Evolutionary conservation across 805 yeast species (phyloP).

Genomic region (Myxozyma udenii): DNA sequence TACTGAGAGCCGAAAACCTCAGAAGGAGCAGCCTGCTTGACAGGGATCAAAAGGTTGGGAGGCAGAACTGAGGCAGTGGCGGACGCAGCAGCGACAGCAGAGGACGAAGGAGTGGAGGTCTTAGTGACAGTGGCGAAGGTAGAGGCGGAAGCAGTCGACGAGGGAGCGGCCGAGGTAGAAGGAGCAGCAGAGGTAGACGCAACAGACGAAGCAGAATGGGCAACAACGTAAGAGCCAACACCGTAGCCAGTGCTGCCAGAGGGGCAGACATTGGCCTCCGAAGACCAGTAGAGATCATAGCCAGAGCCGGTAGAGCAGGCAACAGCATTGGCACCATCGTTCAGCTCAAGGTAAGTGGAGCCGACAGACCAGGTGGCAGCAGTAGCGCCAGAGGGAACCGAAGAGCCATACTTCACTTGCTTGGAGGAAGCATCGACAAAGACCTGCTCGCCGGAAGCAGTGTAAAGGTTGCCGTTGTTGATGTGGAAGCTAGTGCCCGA

Average conservation of each 20-base stretch:
- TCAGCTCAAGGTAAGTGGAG: conserved; percentile 2
- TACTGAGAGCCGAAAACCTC: conserved; percentile 20
- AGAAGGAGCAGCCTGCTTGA: conserved; percentile 16
- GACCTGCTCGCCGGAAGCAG: conserved; percentile 4
- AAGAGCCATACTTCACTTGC: conserved; percentile 7
- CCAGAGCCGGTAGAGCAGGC: conserved; percentile 13
- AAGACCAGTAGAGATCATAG: conserved; percentile 18
- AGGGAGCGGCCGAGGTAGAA: neutral
- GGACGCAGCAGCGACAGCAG: conserved; percentile 9
- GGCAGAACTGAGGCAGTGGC: conserved; percentile 21
- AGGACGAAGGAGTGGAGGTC: neutral
- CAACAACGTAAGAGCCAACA: neutral
- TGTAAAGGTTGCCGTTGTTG: conserved; percentile 5
- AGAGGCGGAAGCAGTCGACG: conserved; percentile 7
- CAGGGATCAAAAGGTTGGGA: conserved; percentile 26
- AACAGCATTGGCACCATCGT: conserved; percentile 8
- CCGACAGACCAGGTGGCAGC: conserved; percentile 8
- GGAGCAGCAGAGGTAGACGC: conserved; percentile 2
- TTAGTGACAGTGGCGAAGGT: conserved; percentile 4
- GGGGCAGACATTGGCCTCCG: neutral
- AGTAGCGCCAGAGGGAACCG: neutral
- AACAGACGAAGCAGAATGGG: neutral
- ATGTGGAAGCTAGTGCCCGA: conserved; percentile 14
- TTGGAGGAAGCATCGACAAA: conserved; percentile 14
- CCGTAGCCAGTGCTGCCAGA: conserved; percentile 1